Conservation (phyloP, 129 eudicot genomes). For the Mikania micrantha region DNA sequence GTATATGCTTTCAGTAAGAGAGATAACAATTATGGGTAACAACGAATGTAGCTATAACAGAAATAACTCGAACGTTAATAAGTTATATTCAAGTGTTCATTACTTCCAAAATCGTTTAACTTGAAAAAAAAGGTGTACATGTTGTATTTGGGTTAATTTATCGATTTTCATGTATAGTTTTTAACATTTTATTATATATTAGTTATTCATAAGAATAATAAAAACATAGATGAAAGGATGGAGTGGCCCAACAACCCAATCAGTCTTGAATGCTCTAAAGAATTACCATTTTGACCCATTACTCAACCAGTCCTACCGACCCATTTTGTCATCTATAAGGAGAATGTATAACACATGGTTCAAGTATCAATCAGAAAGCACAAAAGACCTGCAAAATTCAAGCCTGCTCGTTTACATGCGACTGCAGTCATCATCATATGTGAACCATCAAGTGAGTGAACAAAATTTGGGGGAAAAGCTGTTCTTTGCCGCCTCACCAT, state of each 20-base stretch:
- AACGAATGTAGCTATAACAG: background rate
- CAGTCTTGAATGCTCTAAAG: background rate
- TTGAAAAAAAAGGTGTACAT: background rate
- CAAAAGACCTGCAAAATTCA: constrained; percentile 73
- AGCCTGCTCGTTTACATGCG: constrained; percentile 80
- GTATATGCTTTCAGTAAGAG: background rate
- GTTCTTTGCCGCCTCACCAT: constrained; percentile 84
- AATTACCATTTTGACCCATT: background rate
- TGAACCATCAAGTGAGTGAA: constrained; percentile 95
- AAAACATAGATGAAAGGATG: background rate
- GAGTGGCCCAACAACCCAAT: background rate
- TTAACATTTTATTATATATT: background rate
- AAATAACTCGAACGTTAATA: background rate
- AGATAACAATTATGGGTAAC: background rate
- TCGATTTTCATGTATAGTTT: background rate
- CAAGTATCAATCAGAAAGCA: background rate
- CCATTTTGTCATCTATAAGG: background rate
- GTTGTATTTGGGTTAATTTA: background rate
- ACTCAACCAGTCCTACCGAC: background rate
- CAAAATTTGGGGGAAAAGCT: constrained; percentile 96
- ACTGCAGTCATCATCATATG: constrained; percentile 99
- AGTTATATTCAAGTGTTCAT: background rate
- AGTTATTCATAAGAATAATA: background rate
- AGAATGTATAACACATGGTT: background rate
- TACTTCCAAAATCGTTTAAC: background rate